Evolutionary conservation across 1,139 yeast genomes (phyloP).

Genomic region (Meyerozyma carpophila): DNA sequence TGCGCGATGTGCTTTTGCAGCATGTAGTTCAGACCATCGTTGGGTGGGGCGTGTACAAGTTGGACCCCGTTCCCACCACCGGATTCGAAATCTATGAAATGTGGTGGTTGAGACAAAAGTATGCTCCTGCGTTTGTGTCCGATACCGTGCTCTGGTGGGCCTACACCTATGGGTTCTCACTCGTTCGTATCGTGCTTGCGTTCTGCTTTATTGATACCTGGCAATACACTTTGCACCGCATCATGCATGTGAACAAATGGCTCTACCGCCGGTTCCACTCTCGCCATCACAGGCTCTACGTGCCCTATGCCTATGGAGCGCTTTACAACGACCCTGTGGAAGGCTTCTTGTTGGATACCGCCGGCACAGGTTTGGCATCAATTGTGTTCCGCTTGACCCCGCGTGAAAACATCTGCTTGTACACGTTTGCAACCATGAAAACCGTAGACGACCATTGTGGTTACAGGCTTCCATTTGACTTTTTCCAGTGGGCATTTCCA

Average conservation of each 20-base stretch:
- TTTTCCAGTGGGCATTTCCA: constrained; percentile 85
- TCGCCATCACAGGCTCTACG: constrained; percentile 88
- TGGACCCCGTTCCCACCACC: constrained; percentile 62
- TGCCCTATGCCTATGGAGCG: constrained; percentile 96
- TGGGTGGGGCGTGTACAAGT: constrained; percentile 49
- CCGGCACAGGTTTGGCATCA: constrained; percentile 85
- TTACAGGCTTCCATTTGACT: constrained; percentile 83
- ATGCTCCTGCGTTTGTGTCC: constrained; percentile 37
- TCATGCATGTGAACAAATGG: constrained; percentile 77
- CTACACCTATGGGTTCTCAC: constrained; percentile 60
- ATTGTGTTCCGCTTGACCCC: constrained; percentile 59
- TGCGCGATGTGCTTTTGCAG: constrained; percentile 78
- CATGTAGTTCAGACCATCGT: constrained; percentile 75
- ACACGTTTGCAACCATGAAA: constrained; percentile 85
- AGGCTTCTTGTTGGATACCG: constrained; percentile 86
- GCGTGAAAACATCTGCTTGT: constrained; percentile 70
- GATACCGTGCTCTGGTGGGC: constrained; percentile 37
- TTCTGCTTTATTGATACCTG: constrained; percentile 81
- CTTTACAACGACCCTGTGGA: constrained; percentile 90
- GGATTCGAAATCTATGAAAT: constrained; percentile 68
- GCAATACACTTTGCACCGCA: constrained; percentile 88
- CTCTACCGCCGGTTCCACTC: constrained; percentile 83
- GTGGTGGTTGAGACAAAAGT: constrained; percentile 55
- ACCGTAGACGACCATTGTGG: constrained; percentile 99
- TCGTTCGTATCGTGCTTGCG: constrained; percentile 52